Evolutionary conservation across 169 alveolate genomes (phyloP), one percentile per base, ranked within the genome.

Genomic region (Toxoplasma gondii): DNA sequence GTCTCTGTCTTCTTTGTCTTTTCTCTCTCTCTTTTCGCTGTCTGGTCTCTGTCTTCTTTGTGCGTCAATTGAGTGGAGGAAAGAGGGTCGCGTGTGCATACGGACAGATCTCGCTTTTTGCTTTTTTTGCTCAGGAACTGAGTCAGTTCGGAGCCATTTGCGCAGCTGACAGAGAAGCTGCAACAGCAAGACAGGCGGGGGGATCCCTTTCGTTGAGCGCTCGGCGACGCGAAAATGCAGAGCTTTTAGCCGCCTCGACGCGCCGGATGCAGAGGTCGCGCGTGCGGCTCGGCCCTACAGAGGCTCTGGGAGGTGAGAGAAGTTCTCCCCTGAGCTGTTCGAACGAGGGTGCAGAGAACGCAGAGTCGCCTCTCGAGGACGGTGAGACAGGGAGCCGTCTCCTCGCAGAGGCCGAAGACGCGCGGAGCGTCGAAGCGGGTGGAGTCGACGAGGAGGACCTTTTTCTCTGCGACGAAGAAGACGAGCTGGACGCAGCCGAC

Each of bases 191-290:
- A 31, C 74, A 1, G 7, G 74, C n/a, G 74, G 74, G 74, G 22
- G 74, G 74, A 7, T 1, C 74, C 22, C 74, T 64, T 31, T 64
- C 74, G 74, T 22, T 16, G 24, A 31, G 38, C 39, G 64, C 67
- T 7, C 16, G 64, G 34, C 22, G 90, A 49, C 7, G 90, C 7
- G 90, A 82, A 27, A 43, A 82, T 43, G 90, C 90, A 4, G 69
- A 29, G n/a, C 90, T 82, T 16, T 31, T 82, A 38, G 90, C 41
- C 41, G 67, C n/a, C 36, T 82, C 90, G 24, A 82, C 67, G 64
- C 90, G 41, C 10, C 90, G 67, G 12, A 82, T 82, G 31, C 58
- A 43, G 41, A 16, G 43, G 5, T 36, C 44, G 45, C 84, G 84
- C 39, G 12, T 31, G 2, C 49, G n/a, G 17, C 84, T 27, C 22